Base-by-base conservation (phyloP, 257 asterid genomes). In the Scutellaria galericulata region DNA sequence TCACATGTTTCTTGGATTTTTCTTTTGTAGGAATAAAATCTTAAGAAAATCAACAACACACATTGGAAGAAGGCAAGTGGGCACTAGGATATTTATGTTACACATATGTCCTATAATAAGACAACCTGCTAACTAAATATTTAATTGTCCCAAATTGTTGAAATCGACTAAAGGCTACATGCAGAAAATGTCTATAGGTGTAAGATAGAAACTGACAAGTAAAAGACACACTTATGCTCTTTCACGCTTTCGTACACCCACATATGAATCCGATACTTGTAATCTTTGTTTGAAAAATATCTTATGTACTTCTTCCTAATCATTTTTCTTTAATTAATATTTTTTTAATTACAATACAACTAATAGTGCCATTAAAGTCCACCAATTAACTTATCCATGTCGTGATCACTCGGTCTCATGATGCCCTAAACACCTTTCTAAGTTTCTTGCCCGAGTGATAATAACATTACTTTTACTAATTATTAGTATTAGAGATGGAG, bases 31-130 rank as follows among this genome's bases (percentile, higher is more conserved):
- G 48, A 39, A 40, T 13, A 61, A 61, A 3, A 12, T 1, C 12
- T 5, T 14, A 22, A 56, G n/a, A 35, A 35, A 67, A 14, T 37
- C 10, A 39, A 67, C 51, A 41, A 51, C 56, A 65, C 20, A 37
- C 9, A 46, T 10, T n/a, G 9, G 35, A 27, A 56, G 45, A 31
- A 31, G 37, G 59, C 7, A 45, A 57, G 67, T 31, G 54, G 22
- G 46, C 24, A 48, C 9, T 14, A 37, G 42, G 76, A 72, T 72
- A 61, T 61, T 12, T 37, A 22, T 45, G 57, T 47, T 3, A 24
- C 65, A 69, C 20, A 58, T 27, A 31, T 31, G 5, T 31, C 37
- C 37, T 31, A 31, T 31, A 31, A 31, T 31, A 31, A 31, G 37
- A 31, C 37, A 31, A 31, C n/a, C 24, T 56, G 56, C 62, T 12